Percentiles rank a stretch among this genome's conserved stretches.
Evolutionary conservation across 2,329 filamentous ascomycete genomes (phyloP).

Genomic region (Pseudonectria foliicola): DNA sequence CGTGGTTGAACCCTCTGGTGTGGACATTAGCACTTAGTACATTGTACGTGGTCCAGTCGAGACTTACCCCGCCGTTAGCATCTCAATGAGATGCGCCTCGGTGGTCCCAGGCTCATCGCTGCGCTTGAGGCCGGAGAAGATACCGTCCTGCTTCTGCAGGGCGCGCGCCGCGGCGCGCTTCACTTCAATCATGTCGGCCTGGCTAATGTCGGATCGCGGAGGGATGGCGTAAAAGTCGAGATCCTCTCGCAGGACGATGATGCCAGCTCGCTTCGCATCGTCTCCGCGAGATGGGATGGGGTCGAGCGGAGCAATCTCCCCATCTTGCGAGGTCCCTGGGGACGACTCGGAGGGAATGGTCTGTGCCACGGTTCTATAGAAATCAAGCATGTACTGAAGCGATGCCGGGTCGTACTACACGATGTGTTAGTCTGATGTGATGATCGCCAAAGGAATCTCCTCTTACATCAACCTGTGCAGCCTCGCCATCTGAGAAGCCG

Average conservation of each 20-base stretch:
- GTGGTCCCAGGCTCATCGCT: constrained; percentile 95
- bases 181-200: constrained; percentile 88
- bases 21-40: constrained; percentile 1
- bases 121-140: constrained; percentile 90
- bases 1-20: constrained; percentile 87
- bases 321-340: constrained; percentile 56
- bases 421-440: constrained; percentile 2
- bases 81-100: constrained; percentile 97
- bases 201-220: constrained; percentile 73
- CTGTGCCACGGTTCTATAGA: constrained; percentile 92
- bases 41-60: neutral
- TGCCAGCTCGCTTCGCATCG: constrained; percentile 87
- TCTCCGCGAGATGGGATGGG: constrained; percentile 61
- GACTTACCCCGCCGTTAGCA: constrained; percentile 92
- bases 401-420: constrained; percentile 89
- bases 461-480: constrained; percentile 95
- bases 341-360: constrained; percentile 79
- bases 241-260: constrained; percentile 93
- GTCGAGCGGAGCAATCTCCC: constrained; percentile 60
- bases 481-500: constrained; percentile 84
- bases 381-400: constrained; percentile 98
- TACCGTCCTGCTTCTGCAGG: constrained; percentile 83
- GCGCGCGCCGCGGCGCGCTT: constrained; percentile 86
- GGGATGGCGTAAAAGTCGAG: constrained; percentile 97
- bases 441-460: neutral